phyloP scores from a whole-genome alignment of 2,329 filamentous ascomycete genomes.

The Hypoxylon sp. region DNA sequence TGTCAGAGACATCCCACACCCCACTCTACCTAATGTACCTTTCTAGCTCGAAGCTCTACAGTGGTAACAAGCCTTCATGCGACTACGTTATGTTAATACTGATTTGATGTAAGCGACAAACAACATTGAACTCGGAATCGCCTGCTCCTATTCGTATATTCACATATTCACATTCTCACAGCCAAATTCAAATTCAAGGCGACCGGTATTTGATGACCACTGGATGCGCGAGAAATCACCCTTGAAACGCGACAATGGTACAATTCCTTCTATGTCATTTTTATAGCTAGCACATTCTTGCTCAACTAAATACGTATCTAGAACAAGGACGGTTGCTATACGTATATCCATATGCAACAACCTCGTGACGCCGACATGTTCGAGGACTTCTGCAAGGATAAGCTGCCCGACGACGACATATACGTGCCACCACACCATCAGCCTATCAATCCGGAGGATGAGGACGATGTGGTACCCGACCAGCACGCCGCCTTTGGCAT shows the following conservation, averaged over 20 bases:
- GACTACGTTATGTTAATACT: background rate
- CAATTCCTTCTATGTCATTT: background rate
- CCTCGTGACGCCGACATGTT: constrained; percentile 83
- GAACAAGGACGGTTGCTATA: constrained; percentile 83
- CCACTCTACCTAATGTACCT: too few species aligned
- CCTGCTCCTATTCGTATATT: background rate
- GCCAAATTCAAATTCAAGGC: background rate
- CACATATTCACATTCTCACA: too few species aligned
- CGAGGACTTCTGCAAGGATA: constrained; percentile 81
- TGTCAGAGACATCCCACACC: too few species aligned
- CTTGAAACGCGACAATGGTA: constrained; percentile 35
- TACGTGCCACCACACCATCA: constrained; percentile 85
- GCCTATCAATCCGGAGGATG: constrained; percentile 88
- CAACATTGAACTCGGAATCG: background rate
- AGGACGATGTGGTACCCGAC: constrained; percentile 89
- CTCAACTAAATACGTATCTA: constrained; percentile 52
- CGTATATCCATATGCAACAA: constrained; percentile 81
- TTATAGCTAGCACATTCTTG: background rate
- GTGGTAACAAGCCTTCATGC: background rate
- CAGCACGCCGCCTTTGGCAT: constrained; percentile 92
- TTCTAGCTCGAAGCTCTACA: background rate
- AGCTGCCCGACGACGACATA: constrained; percentile 82
- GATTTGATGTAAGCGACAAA: background rate
- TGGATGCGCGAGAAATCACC: background rate
- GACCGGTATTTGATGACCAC: background rate